Conservation (phyloP, 148 eudicot genomes). For the Vaccinium myrtillus region DNA sequence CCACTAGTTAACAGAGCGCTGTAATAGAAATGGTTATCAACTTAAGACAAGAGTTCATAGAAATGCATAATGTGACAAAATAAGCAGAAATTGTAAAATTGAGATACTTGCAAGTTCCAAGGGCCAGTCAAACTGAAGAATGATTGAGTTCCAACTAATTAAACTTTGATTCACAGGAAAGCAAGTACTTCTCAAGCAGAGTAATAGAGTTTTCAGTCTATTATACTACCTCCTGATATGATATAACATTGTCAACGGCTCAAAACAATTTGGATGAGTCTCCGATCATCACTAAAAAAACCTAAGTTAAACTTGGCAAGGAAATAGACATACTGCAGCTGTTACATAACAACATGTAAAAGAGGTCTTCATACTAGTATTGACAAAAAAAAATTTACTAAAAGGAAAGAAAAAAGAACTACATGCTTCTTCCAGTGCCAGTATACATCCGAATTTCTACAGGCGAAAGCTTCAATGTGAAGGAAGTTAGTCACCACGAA, state of each 20-base stretch:
- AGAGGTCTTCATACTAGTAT: constrained; percentile 13
- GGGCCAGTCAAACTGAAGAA: neutral
- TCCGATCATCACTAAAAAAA: constrained; percentile 21
- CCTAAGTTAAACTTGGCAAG: constrained; percentile 13
- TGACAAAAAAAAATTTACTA: neutral
- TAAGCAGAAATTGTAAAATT: neutral
- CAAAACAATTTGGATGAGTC: constrained; percentile 15
- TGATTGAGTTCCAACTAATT: neutral
- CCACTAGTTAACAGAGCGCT: neutral
- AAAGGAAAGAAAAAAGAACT: neutral
- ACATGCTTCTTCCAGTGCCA: constrained; percentile 5
- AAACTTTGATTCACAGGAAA: constrained; percentile 9
- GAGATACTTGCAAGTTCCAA: neutral
- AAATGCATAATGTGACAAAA: neutral
- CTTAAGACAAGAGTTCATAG: neutral
- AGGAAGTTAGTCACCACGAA: constrained; percentile 8
- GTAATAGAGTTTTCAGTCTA: constrained; percentile 11
- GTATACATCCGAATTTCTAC: constrained; percentile 18
- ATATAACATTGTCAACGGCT: constrained; percentile 14
- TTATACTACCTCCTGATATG: constrained; percentile 29
- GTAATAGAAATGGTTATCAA: neutral
- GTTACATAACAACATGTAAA: constrained; percentile 18
- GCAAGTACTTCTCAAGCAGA: constrained; percentile 10
- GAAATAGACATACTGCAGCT: constrained; percentile 16
- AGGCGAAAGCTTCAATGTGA: constrained; percentile 15